Conservation (phyloP, 148 eudicot species). For the Rhododendron ferrugineum region DNA sequence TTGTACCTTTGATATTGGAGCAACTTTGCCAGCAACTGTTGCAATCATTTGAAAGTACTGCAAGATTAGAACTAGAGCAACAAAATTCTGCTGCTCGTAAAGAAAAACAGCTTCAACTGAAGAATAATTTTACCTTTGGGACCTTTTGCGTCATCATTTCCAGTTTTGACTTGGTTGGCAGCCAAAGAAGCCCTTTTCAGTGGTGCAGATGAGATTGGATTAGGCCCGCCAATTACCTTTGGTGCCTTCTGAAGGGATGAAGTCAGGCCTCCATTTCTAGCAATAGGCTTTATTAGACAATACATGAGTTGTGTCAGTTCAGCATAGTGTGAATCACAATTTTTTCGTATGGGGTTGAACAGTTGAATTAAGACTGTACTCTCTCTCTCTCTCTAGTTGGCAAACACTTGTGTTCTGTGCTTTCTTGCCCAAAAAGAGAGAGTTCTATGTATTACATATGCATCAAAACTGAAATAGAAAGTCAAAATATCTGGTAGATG, state of each 20-base stretch:
- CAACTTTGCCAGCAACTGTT: conserved; percentile 40
- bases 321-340: background rate
- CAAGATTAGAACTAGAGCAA: background rate
- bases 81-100: background rate
- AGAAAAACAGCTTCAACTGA: background rate
- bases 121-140: conserved; percentile 24
- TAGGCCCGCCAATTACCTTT: conserved; percentile 30
- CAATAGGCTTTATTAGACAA: conserved; percentile 33
- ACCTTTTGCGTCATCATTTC: conserved; percentile 32
- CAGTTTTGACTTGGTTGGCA: conserved; percentile 44
- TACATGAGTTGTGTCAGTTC: conserved; percentile 15
- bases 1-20: conserved; percentile 25
- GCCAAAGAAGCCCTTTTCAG: conserved; percentile 45
- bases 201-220: conserved; percentile 25
- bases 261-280: conserved; percentile 31
- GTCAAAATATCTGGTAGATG: background rate
- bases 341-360: background rate
- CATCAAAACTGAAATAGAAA: background rate
- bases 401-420: background rate
- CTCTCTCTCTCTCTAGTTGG: no score
- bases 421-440: background rate
- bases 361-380: background rate
- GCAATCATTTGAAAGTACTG: conserved; percentile 12
- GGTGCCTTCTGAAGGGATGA: conserved; percentile 37
- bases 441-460: background rate